phyloP scores from a whole-genome alignment of 306 rosid genomes.

The Oemleria cerasiformis region DNA sequence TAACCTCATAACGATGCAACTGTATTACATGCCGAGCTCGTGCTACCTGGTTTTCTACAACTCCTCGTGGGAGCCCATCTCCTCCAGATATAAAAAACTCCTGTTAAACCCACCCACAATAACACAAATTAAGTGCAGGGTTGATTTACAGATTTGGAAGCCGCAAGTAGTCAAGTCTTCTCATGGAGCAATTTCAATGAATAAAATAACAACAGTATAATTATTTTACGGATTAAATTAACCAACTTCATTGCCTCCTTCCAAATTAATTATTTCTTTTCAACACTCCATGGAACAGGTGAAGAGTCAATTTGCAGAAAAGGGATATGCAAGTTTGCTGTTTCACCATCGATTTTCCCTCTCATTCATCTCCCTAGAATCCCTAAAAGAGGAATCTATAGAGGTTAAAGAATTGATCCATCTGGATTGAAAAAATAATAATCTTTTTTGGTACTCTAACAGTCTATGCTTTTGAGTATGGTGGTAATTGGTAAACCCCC shows the following conservation, averaged over 20 bases:
- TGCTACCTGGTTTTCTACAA: constrained; percentile 94
- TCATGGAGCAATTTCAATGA: neutral
- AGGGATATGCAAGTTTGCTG: neutral
- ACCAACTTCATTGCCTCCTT: neutral
- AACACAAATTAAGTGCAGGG: neutral
- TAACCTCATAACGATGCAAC: constrained; percentile 81
- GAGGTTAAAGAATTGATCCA: neutral
- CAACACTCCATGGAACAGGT: neutral
- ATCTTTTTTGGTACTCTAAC: neutral
- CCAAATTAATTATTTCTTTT: neutral
- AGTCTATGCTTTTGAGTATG: neutral
- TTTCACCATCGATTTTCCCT: no score
- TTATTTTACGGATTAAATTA: no score
- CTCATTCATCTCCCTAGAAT: no score
- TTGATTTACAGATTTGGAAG: neutral
- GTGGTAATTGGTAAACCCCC: neutral
- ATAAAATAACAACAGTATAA: neutral
- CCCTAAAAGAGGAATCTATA: no score
- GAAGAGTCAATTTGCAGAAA: neutral
- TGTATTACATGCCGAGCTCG: constrained; percentile 67
- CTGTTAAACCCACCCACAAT: constrained; percentile 34
- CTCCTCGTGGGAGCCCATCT: constrained; percentile 97
- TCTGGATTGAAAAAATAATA: neutral
- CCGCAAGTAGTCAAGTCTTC: neutral
- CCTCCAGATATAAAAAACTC: constrained; percentile 98